These are phyloP conservation scores for Lanmaoa rubissima DNA, from an alignment of 768 basidiomycete species.

Conservation along the genomic window DNA sequence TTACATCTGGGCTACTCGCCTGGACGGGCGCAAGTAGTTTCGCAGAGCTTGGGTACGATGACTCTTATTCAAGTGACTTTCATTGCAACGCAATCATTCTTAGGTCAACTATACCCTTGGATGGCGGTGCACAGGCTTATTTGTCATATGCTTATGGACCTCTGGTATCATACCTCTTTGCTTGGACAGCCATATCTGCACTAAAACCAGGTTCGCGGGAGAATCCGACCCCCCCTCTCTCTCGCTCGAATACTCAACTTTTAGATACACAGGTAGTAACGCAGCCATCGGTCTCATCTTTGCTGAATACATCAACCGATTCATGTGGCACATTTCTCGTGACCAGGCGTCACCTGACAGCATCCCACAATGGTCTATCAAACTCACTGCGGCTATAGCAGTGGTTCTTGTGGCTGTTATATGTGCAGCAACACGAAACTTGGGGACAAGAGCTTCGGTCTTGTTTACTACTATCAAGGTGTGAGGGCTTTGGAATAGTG, in stretches of 20 bases:
- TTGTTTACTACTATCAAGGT: constrained; percentile 91
- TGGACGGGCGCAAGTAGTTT: constrained; percentile 98
- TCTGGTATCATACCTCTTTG: constrained; percentile 84
- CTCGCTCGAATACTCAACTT: neutral
- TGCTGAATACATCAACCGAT: constrained; percentile 88
- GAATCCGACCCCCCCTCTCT: neutral
- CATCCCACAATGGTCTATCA: constrained; percentile 90
- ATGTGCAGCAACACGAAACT: constrained; percentile 72
- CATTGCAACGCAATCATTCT: neutral
- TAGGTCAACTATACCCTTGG: constrained; percentile 36
- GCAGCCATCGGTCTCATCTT: constrained; percentile 90
- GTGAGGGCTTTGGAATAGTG: constrained; percentile 9
- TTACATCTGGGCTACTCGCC: constrained; percentile 75
- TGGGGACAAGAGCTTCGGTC: constrained; percentile 80
- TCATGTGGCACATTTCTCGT: constrained; percentile 76
- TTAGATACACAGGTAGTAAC: constrained; percentile 50
- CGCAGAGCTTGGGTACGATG: constrained; percentile 80
- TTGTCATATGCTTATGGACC: constrained; percentile 88
- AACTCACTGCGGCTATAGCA: constrained; percentile 75
- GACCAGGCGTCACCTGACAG: constrained; percentile 70
- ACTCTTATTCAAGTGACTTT: neutral
- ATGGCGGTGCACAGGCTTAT: constrained; percentile 71
- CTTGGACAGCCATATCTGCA: constrained; percentile 92
- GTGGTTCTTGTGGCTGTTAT: constrained; percentile 71
- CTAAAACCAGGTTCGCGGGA: constrained; percentile 68